These are phyloP conservation scores for Silybum marianum DNA, from an alignment of 129 eudicot genomes.

Conservation along the genomic window DNA sequence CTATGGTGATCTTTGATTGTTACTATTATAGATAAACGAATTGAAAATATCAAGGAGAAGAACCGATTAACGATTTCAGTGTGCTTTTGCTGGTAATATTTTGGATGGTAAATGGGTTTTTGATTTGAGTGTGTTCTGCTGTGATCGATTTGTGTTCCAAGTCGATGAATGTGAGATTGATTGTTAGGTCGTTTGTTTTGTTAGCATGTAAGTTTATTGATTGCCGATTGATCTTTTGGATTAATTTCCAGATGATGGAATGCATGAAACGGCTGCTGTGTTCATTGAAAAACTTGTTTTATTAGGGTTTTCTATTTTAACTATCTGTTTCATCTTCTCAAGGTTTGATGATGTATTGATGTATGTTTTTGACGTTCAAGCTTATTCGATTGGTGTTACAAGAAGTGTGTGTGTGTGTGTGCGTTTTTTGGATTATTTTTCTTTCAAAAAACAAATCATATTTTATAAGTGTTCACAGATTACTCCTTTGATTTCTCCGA, in stretches of 20 bases:
- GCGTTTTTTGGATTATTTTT: not conserved
- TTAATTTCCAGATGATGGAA: slow-evolving; percentile 9
- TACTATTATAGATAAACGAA: not conserved
- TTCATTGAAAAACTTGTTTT: slow-evolving; percentile 13
- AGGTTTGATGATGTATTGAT: not conserved
- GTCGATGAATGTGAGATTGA: slow-evolving; percentile 13
- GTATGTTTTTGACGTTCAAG: not conserved
- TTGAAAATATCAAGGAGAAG: not conserved
- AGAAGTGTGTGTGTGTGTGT: not conserved
- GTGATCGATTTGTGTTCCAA: slow-evolving; percentile 18
- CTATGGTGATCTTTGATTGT: not conserved
- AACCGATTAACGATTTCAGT: not conserved
- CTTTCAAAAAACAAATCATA: not conserved
- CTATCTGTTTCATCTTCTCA: slow-evolving; percentile 15
- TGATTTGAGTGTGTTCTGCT: not conserved
- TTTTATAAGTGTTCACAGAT: not conserved
- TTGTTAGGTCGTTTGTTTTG: not conserved
- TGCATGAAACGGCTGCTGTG: not conserved
- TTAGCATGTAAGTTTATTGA: not conserved
- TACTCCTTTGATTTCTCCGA: slow-evolving; percentile 19
- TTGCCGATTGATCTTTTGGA: not conserved
- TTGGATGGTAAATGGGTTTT: not conserved
- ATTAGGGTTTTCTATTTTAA: slow-evolving; percentile 22
- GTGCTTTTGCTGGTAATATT: not conserved
- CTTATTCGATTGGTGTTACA: slow-evolving; percentile 1